Percentiles rank a stretch among this genome's conserved stretches.
Evolutionary conservation across 306 rosid species (phyloP).

Genomic region (Glycine soja): DNA sequence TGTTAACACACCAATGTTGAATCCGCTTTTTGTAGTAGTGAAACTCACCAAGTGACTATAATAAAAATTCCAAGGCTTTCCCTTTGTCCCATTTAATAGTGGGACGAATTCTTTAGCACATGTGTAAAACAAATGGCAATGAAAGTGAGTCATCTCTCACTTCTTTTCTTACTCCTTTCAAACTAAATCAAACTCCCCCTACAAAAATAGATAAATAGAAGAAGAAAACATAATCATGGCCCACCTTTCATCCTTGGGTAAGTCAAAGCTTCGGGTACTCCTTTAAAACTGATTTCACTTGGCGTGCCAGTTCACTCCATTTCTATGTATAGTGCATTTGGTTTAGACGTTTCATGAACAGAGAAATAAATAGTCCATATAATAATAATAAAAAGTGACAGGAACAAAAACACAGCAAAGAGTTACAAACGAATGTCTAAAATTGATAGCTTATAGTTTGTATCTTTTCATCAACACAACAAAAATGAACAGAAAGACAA

Average conservation of each 20-base stretch:
- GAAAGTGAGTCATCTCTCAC: conserved; percentile 41
- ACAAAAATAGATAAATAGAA: not conserved
- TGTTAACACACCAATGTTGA: too few species aligned
- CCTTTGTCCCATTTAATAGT: conserved; percentile 96
- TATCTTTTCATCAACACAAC: conserved; percentile 91
- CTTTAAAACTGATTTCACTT: conserved; percentile 76
- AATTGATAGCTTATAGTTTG: not conserved
- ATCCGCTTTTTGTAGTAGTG: too few species aligned
- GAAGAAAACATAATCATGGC: conserved; percentile 33
- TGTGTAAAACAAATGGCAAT: conserved; percentile 43
- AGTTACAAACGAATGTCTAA: conserved; percentile 7
- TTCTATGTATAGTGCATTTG: conserved; percentile 55
- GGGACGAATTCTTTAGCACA: conserved; percentile 90
- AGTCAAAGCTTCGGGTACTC: conserved; percentile 76
- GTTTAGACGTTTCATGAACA: conserved; percentile 31
- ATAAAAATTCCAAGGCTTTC: conserved; percentile 82
- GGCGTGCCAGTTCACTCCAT: conserved; percentile 75
- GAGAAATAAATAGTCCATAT: not conserved
- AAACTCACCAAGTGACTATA: conserved; percentile 84
- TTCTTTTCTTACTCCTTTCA: too few species aligned
- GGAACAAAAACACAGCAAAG: not conserved
- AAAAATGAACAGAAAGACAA: conserved; percentile 85
- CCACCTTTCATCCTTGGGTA: conserved; percentile 86
- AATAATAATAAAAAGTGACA: not conserved
- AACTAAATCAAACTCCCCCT: not conserved